Evolutionary conservation across 768 basidiomycete species (phyloP), one percentile per base, ranked within the genome.

Genomic region (Aureoboletus auriporus): DNA sequence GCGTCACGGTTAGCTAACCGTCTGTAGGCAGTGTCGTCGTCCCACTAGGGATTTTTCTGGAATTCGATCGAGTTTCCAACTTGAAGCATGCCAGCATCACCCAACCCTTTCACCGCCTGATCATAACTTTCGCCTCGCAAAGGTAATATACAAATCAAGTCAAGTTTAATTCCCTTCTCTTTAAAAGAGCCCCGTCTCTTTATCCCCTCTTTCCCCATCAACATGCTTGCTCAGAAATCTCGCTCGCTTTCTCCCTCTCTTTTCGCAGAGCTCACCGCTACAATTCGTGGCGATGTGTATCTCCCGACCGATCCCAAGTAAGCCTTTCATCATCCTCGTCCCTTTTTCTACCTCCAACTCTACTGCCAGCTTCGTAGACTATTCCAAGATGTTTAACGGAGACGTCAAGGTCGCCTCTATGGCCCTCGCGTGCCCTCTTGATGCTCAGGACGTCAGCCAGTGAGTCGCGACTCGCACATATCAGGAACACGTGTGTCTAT

Each of bases 381-480:
- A 59, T 33, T 58, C 68, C 5, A 75, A 65, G 30, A 75, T 90
- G 46, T 92, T 91, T 74, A 92, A 92, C 54, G 89, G 88, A 5
- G 86, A 86, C 47, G 77, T 91, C 33, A 70, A 77, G 39, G 74
- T 78, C 27, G 55, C 65, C 1, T 77, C 89, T 9, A 71, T 79
- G 54, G 83, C 81, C 9, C 78, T 92, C 12, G 83, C 76, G 0
- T 83, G 82, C 46, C 91, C 93, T 1, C 62, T 84, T 28, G 85
- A 91, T 53, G 87, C 90, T 1, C 74, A 81, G 50, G 89, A 94
- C 61, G 83, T 94, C 39, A 89, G 86, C 77, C 77, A 77, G 85
- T 90, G 63, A 62, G 83, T 69, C n/a, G 8, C 43, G n/a, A 40
- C 3, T 12, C 30, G 20, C 11, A n/a, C 27, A 14, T 33, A 39